Percentiles rank a stretch among this genome's conserved stretches.
phyloP scores from a whole-genome alignment of 495 filamentous ascomycete species.

The Aspergillus wentii region DNA sequence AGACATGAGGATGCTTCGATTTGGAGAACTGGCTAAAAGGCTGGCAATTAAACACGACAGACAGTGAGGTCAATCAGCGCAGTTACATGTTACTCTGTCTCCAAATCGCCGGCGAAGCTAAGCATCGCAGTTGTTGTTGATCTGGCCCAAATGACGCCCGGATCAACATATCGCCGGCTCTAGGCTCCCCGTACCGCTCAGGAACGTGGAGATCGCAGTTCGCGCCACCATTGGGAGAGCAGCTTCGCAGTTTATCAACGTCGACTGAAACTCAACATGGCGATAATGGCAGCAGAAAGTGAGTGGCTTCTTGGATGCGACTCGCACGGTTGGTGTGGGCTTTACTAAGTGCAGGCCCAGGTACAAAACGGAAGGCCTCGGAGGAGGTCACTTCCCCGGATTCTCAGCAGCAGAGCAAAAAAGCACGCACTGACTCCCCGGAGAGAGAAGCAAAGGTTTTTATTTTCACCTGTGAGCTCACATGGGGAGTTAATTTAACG shows the following conservation, averaged over 20 bases:
- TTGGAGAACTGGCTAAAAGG: too few species aligned
- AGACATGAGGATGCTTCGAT: slow-evolving; percentile 58
- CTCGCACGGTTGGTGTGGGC: neutral
- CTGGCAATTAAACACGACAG: too few species aligned
- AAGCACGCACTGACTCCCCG: slow-evolving; percentile 57
- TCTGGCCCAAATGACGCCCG: slow-evolving; percentile 14
- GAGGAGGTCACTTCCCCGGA: slow-evolving; percentile 61
- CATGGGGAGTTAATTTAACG: neutral
- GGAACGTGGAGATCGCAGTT: slow-evolving; percentile 7
- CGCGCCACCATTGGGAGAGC: too few species aligned
- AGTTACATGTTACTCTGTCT: too few species aligned
- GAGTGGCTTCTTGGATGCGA: neutral
- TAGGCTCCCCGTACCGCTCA: slow-evolving; percentile 9
- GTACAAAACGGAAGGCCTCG: slow-evolving; percentile 72
- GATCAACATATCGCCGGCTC: slow-evolving; percentile 13
- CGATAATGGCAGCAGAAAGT: slow-evolving; percentile 14
- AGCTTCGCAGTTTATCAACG: neutral
- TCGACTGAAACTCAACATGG: slow-evolving; percentile 9
- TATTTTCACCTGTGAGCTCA: neutral
- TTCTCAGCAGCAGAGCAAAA: slow-evolving; percentile 44
- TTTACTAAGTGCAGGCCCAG: slow-evolving; percentile 28
- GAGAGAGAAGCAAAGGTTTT: slow-evolving; percentile 48
- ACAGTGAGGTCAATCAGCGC: too few species aligned
- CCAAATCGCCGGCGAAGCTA: too few species aligned
- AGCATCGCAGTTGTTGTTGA: too few species aligned